phyloP scores from a whole-genome alignment of 2,329 filamentous ascomycete genomes.

The Beauveria medogensis region DNA sequence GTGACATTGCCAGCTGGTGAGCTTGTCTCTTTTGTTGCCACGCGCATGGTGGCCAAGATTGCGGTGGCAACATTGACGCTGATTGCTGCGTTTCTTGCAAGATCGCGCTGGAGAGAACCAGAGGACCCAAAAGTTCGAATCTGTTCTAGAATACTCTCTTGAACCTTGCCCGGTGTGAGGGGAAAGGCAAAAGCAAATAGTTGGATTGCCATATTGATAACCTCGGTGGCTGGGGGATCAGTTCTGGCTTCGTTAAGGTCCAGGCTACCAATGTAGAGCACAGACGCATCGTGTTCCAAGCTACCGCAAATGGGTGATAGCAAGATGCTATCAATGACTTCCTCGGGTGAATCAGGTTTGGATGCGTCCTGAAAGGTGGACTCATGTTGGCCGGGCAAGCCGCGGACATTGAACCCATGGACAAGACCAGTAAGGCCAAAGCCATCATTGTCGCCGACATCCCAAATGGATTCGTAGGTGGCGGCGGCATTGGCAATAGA shows the following conservation, averaged over 20 bases:
- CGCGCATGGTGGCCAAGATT: conserved; percentile 70
- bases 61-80: conserved; percentile 83
- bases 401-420: conserved; percentile 63
- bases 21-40: conserved; percentile 72
- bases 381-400: conserved; percentile 61
- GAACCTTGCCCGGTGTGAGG: conserved; percentile 80
- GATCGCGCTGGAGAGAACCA: conserved; percentile 71
- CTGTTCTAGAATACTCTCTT: conserved; percentile 93
- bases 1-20: conserved; percentile 66
- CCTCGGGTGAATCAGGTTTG: conserved; percentile 53
- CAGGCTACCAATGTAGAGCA: conserved; percentile 55
- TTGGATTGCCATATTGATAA: conserved; percentile 89
- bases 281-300: conserved; percentile 80
- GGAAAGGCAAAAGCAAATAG: conserved; percentile 88
- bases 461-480: conserved; percentile 90
- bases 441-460: conserved; percentile 86
- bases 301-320: conserved; percentile 71
- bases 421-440: conserved; percentile 88
- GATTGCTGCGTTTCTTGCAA: conserved; percentile 82
- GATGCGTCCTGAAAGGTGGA: conserved; percentile 34
- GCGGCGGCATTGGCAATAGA: conserved; percentile 87
- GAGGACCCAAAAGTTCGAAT: conserved; percentile 83
- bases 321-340: conserved; percentile 53
- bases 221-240: conserved; percentile 82
- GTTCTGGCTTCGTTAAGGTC: conserved; percentile 42